A percentile compares a stretch with the other conserved stretches of the same genome.
These are phyloP conservation scores for Marchantia paleacea DNA, from an alignment of 225 moss, liverwort and hornwort species.

Conservation along the genomic window DNA sequence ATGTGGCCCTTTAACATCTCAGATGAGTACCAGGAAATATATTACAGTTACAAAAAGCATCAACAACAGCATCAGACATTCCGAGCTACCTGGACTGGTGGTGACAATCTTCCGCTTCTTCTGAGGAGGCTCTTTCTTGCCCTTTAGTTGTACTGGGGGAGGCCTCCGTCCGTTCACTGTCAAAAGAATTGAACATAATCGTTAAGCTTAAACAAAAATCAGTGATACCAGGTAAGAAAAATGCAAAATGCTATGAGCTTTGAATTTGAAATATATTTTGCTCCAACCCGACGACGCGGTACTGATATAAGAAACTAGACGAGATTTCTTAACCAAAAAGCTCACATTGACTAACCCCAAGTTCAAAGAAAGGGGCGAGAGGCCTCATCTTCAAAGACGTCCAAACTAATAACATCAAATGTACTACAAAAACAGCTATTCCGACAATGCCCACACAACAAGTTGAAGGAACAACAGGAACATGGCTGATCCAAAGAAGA, in stretches of 20 bases:
- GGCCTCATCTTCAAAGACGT: not conserved
- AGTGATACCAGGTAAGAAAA: no score
- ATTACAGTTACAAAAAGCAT: not conserved
- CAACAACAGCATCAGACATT: not conserved
- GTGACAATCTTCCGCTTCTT: conserved; percentile 67
- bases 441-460: not conserved
- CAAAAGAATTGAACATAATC: not conserved
- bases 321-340: not conserved
- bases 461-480: not conserved
- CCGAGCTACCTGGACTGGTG: conserved; percentile 51
- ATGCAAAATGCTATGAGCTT: no score
- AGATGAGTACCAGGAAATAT: no score
- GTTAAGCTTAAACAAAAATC: no score
- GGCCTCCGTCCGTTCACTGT: conserved; percentile 75
- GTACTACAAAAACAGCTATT: not conserved
- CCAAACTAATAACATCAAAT: not conserved
- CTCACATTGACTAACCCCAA: not conserved
- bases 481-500: not conserved
- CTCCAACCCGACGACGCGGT: not conserved
- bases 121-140: conserved; percentile 77
- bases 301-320: not conserved
- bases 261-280: not conserved
- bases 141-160: conserved; percentile 46
- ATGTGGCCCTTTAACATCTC: no score
- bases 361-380: not conserved